phyloP scores from a whole-genome alignment of 2,329 filamentous ascomycete genomes.

The Penicillium janthinellum region DNA sequence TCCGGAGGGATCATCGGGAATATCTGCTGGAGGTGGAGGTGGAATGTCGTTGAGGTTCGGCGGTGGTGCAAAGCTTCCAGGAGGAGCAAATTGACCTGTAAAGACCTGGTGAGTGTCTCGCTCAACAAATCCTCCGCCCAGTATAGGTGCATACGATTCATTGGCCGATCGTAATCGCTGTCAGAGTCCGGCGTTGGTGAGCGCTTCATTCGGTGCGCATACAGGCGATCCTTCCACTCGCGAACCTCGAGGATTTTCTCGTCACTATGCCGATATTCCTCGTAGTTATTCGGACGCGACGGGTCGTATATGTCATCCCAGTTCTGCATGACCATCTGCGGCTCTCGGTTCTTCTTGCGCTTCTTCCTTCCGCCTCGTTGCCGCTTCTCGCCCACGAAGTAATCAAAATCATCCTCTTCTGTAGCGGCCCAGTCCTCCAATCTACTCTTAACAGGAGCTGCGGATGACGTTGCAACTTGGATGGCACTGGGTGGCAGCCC shows the following conservation, averaged over 20 bases:
- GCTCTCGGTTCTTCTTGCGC: conserved; percentile 71
- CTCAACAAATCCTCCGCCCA: background rate
- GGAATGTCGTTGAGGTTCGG: conserved; percentile 44
- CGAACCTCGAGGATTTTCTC: conserved; percentile 77
- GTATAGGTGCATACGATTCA: conserved; percentile 47
- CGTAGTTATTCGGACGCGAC: conserved; percentile 76
- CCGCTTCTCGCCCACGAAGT: conserved; percentile 67
- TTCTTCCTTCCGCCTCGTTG: conserved; percentile 77
- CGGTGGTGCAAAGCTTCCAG: conserved; percentile 57
- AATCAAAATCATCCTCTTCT: conserved; percentile 76
- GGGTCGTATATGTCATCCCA: conserved; percentile 95
- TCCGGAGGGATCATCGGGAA: conserved; percentile 63
- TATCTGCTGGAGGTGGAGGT: conserved; percentile 41
- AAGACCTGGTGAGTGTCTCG: conserved; percentile 7
- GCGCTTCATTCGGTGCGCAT: conserved; percentile 65
- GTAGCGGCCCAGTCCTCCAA: conserved; percentile 79
- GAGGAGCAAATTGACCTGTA: conserved; percentile 54
- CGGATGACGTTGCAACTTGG: conserved; percentile 24
- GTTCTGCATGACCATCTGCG: conserved; percentile 61
- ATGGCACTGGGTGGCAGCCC: conserved; percentile 32
- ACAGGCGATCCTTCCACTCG: conserved; percentile 83
- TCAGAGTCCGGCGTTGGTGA: conserved; percentile 49
- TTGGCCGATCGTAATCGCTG: conserved; percentile 52
- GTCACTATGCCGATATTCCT: conserved; percentile 81
- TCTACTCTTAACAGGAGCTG: conserved; percentile 61